Percentiles rank a stretch among this genome's conserved stretches.
phyloP scores from a whole-genome alignment of 1,284 basidiomycete genomes.

The Caloboletus inedulis region DNA sequence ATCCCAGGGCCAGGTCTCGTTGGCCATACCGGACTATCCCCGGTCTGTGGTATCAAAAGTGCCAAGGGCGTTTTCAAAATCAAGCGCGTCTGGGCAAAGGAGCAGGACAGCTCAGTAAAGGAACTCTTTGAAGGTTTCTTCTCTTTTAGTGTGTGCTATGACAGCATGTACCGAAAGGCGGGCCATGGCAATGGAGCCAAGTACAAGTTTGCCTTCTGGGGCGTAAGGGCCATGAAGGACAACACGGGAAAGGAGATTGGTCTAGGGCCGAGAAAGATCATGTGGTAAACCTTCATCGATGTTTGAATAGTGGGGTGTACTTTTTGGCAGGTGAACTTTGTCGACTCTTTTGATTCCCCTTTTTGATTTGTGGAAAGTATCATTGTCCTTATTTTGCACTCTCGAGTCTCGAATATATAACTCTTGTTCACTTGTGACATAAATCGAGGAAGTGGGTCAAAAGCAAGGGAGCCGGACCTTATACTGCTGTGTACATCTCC shows the following conservation, averaged over 20 bases:
- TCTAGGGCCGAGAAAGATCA: conserved; percentile 20
- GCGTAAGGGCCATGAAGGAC: conserved; percentile 36
- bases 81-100: conserved; percentile 31
- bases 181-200: conserved; percentile 34
- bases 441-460: neutral
- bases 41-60: conserved; percentile 33
- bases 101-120: conserved; percentile 15
- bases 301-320: neutral
- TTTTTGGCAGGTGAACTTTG: neutral
- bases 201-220: conserved; percentile 38
- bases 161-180: conserved; percentile 34
- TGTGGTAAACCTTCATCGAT: neutral
- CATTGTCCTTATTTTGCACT: conserved; percentile 1
- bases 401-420: neutral
- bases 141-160: conserved; percentile 35
- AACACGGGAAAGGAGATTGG: conserved; percentile 35
- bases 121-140: conserved; percentile 40
- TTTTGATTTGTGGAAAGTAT: conserved; percentile 11
- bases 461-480: neutral
- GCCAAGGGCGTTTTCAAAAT: conserved; percentile 36
- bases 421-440: too few relatives aligned
- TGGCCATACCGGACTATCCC: conserved; percentile 25
- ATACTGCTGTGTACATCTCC: neutral
- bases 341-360: neutral
- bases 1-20: conserved; percentile 27